A percentile compares a stretch with the other conserved stretches of the same genome.
Evolutionary conservation across 164 flowering plant species (phyloP).

Genomic region (Brasenia schreberi): DNA sequence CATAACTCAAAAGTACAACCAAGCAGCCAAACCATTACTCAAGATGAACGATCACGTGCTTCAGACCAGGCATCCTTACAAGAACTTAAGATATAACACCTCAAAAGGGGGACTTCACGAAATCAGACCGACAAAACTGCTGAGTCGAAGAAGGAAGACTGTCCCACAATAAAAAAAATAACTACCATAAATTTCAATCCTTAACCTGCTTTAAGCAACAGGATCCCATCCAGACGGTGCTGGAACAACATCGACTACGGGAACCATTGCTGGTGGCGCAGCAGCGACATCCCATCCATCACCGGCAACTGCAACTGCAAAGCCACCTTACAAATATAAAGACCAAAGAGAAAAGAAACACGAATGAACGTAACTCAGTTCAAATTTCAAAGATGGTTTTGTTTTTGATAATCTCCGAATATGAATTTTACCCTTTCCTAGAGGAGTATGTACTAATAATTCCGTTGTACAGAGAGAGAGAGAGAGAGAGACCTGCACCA

Average conservation of each 20-base stretch:
- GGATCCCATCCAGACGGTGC: constrained; percentile 4
- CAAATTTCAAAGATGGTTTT: background rate
- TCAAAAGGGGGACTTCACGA: too few species aligned
- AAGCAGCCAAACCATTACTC: too few species aligned
- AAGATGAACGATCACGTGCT: too few species aligned
- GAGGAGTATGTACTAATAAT: background rate
- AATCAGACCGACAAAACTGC: too few species aligned
- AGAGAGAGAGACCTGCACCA: constrained; percentile 21
- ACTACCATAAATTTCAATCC: background rate
- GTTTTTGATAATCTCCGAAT: background rate
- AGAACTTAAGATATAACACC: too few species aligned
- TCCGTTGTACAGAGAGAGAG: background rate
- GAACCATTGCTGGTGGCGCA: constrained; percentile 9
- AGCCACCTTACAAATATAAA: background rate
- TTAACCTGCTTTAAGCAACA: background rate
- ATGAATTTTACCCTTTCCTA: background rate
- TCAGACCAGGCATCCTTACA: too few species aligned
- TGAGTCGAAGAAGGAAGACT: background rate
- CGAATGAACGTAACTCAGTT: background rate
- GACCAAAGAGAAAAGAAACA: background rate
- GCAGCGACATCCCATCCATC: constrained; percentile 23
- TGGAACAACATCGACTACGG: constrained; percentile 5
- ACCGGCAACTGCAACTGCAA: constrained; percentile 6
- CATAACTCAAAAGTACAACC: too few species aligned
- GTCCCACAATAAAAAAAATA: background rate